phyloP scores from a whole-genome alignment of 371 early-diverging fungal genomes.

The Chytridiales sp. region DNA sequence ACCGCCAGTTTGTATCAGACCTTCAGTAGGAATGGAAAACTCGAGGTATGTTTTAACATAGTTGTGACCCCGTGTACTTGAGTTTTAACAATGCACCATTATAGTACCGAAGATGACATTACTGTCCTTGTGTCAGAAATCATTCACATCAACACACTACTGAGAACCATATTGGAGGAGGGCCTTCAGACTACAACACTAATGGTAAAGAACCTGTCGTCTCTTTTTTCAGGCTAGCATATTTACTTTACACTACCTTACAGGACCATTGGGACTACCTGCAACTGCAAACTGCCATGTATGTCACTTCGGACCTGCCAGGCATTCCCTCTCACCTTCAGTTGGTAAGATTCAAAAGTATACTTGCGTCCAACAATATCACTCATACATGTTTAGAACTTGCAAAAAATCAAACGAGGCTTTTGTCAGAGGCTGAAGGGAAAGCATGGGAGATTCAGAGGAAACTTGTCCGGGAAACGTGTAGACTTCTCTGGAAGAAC shows the following conservation, averaged over 20 bases:
- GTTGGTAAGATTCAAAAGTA: constrained; percentile 16
- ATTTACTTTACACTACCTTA: not conserved
- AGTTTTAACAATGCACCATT: too few relatives aligned
- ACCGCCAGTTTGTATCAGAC: constrained; percentile 97
- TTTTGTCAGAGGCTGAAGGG: constrained; percentile 99
- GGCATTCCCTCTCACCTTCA: constrained; percentile 51
- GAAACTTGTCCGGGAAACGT: constrained; percentile 99
- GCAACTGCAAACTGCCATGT: constrained; percentile 94
- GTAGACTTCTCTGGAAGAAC: constrained; percentile 99
- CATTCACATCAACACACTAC: constrained; percentile 87
- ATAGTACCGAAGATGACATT: constrained; percentile 98
- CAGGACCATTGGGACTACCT: constrained; percentile 99
- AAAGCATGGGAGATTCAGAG: constrained; percentile 99
- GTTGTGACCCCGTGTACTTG: constrained; percentile 1
- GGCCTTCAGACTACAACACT: constrained; percentile 53
- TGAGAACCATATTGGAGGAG: constrained; percentile 79
- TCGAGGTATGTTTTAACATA: constrained; percentile 46
- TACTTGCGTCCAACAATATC: not conserved
- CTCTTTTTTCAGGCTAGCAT: not conserved
- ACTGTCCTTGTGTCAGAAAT: constrained; percentile 98
- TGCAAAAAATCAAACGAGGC: constrained; percentile 69
- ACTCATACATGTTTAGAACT: constrained; percentile 24
- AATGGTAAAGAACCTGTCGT: constrained; percentile 21
- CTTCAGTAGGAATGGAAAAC: constrained; percentile 94
- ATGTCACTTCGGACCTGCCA: constrained; percentile 96